A percentile compares a stretch with the other conserved stretches of the same genome.
Evolutionary conservation across 225 moss, liverwort and hornwort species (phyloP).

Genomic region (Physcomitrium patens): DNA sequence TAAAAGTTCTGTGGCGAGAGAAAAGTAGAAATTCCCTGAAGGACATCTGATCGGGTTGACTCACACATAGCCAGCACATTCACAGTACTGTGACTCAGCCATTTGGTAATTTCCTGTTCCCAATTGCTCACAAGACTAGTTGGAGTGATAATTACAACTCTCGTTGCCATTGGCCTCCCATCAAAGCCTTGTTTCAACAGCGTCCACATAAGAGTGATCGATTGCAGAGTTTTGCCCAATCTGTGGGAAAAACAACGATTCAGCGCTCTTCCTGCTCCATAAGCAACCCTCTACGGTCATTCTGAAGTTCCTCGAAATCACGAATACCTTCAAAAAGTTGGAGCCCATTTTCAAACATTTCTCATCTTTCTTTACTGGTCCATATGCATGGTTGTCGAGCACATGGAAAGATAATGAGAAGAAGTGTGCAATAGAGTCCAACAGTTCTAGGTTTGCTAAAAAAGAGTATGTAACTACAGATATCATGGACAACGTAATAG

Average conservation of each 20-base stretch:
- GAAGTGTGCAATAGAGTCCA: too few species aligned
- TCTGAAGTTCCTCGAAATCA: background rate
- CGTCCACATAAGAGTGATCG: conserved; percentile 97
- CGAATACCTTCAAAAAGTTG: too few species aligned
- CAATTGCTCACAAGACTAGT: conserved; percentile 99
- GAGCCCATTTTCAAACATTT: too few species aligned
- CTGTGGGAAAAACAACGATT: conserved; percentile 40
- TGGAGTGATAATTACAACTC: conserved; percentile 93
- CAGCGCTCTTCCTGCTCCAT: conserved; percentile 15
- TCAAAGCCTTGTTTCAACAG: conserved; percentile 89
- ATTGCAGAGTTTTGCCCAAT: conserved; percentile 94
- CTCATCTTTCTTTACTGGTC: too few species aligned
- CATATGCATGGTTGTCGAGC: too few species aligned
- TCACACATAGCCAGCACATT: conserved; percentile 94
- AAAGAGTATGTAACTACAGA: conserved; percentile 3
- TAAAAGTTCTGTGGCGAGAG: conserved; percentile 82
- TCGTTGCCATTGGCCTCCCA: conserved; percentile 78
- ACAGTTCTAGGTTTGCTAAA: too few species aligned
- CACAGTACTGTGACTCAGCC: conserved; percentile 76
- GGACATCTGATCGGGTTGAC: conserved; percentile 85
- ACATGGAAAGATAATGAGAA: too few species aligned
- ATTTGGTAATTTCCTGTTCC: conserved; percentile 95
- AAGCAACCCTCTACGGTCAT: background rate
- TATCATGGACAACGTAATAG: conserved; percentile 1
- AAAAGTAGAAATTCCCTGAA: conserved; percentile 82